Conservation (phyloP, 306 rosid genomes). For the Fragaria ananassa region DNA sequence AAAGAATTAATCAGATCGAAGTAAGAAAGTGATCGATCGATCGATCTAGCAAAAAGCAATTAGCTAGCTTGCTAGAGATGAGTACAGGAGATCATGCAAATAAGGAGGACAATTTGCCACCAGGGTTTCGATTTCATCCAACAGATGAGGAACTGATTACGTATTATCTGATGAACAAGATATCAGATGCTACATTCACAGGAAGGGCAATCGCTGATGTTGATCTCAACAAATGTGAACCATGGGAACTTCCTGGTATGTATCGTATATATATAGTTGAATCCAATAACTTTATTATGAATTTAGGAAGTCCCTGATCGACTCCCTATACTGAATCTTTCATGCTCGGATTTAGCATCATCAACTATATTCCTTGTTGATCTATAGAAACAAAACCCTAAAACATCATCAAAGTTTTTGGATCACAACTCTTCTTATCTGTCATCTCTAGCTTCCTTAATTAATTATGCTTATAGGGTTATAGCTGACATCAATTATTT, state of each 20-base stretch:
- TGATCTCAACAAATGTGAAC: conserved; percentile 92
- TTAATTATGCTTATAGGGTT: not conserved
- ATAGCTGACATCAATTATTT: not conserved
- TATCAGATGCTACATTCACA: conserved; percentile 63
- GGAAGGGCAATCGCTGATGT: conserved; percentile 74
- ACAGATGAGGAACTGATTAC: conserved; percentile 88
- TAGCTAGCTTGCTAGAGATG: conserved; percentile 32
- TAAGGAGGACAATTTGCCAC: conserved; percentile 72
- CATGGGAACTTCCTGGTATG: conserved; percentile 98
- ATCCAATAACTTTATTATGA: not conserved
- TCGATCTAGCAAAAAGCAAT: not conserved
- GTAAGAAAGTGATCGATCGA: not conserved
- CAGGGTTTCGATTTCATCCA: conserved; percentile 91
- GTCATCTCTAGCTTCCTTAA: not conserved
- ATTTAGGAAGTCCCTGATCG: not conserved
- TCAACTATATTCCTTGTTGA: not conserved
- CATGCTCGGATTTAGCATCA: not conserved
- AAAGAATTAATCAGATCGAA: not conserved
- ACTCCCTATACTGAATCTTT: not conserved
- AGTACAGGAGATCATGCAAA: conserved; percentile 33
- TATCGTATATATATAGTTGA: not conserved
- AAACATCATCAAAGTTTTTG: not conserved
- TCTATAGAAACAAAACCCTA: not conserved
- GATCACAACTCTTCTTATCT: not conserved
- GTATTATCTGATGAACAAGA: conserved; percentile 74